Percentiles rank a stretch among this genome's conserved stretches.
These are phyloP conservation scores for Cladophialophora yegresii DNA, from an alignment of 2,329 filamentous ascomycete species.

Conservation along the genomic window DNA sequence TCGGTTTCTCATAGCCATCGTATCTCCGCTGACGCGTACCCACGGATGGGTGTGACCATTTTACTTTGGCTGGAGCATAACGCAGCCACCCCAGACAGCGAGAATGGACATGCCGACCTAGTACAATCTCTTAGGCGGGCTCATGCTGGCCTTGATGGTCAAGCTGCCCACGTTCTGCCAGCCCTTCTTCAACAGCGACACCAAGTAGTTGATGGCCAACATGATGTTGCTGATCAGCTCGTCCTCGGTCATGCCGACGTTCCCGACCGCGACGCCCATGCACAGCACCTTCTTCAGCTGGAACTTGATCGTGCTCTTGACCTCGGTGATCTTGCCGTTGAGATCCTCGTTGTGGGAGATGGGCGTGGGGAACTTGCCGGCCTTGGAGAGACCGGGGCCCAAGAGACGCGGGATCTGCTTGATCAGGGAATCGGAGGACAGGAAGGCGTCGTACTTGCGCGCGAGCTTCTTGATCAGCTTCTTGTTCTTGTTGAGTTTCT, in stretches of 20 bases:
- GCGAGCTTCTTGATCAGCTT: slow-evolving; percentile 99
- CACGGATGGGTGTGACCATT: not conserved
- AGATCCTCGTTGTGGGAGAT: slow-evolving; percentile 97
- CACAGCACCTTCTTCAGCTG: slow-evolving; percentile 99
- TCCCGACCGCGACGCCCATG: slow-evolving; percentile 98
- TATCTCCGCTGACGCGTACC: not conserved
- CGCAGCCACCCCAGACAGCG: not conserved
- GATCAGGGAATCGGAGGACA: slow-evolving; percentile 96
- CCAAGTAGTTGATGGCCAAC: slow-evolving; percentile 99
- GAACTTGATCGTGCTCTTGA: slow-evolving; percentile 99
- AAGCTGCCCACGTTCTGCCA: slow-evolving; percentile 99
- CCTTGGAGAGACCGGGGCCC: slow-evolving; percentile 84
- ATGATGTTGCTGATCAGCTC: slow-evolving; percentile 98
- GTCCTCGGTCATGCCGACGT: slow-evolving; percentile 95
- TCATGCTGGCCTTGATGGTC: slow-evolving; percentile 99
- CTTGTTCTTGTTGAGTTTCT: slow-evolving; percentile 99
- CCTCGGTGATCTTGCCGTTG: slow-evolving; percentile 91
- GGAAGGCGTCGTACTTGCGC: slow-evolving; percentile 99
- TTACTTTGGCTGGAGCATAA: not conserved
- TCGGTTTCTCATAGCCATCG: not conserved
- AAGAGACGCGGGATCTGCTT: slow-evolving; percentile 99
- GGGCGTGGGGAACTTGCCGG: slow-evolving; percentile 99
- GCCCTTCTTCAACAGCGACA: slow-evolving; percentile 99
- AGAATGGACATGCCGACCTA: slow-evolving; percentile 54
- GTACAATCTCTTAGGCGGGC: slow-evolving; percentile 95